phyloP scores from a whole-genome alignment of 306 rosid species.

The Styphnolobium japonicum region DNA sequence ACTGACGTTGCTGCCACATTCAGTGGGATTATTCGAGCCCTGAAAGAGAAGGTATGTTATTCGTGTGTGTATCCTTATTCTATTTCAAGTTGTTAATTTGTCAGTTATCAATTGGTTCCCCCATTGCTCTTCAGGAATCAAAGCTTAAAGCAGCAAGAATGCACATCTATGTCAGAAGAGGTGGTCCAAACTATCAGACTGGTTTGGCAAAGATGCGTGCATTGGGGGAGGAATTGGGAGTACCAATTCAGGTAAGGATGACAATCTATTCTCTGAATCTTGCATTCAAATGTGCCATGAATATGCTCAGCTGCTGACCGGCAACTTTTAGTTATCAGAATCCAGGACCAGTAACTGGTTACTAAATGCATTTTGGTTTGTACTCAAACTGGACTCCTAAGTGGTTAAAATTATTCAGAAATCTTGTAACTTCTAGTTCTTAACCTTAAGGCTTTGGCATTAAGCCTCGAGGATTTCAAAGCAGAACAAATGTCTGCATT shows the following conservation, averaged over 20 bases:
- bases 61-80: background rate
- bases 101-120: background rate
- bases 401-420: background rate
- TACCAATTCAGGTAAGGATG: conserved; percentile 70
- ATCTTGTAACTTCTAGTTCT: background rate
- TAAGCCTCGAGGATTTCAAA: background rate
- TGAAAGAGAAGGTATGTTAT: conserved; percentile 65
- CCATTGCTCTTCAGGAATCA: conserved; percentile 47
- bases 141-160: conserved; percentile 80
- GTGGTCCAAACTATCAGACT: conserved; percentile 86
- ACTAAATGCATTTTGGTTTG: background rate
- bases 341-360: background rate
- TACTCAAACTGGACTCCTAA: background rate
- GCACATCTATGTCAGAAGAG: conserved; percentile 80
- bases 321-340: background rate
- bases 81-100: conserved; percentile 8
- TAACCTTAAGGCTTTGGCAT: background rate
- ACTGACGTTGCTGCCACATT: conserved; percentile 90
- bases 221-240: conserved; percentile 76
- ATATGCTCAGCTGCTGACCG: background rate
- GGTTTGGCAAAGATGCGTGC: conserved; percentile 78
- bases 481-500: background rate
- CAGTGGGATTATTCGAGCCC: conserved; percentile 74
- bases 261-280: background rate
- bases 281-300: background rate